Evolutionary conservation across 176 grass and related monocot species (phyloP).

Genomic region (maize (Zea mays)): Zm-B73-REFERENCE-NAM-5.0 NC_050104.1:129095501-129096000

Average conservation of each 20-base stretch:
- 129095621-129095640: constrained; percentile 35
- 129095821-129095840: background rate
- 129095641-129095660: constrained; percentile 47
- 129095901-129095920: background rate
- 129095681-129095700: constrained; percentile 30
- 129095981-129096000: background rate
- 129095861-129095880: background rate
- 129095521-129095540: constrained; percentile 59
- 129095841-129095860: background rate
- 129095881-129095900: background rate
- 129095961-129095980: background rate
- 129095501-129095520: background rate
- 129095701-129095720: constrained; percentile 75
- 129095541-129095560: constrained; percentile 80
- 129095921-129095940: background rate
- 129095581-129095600: constrained; percentile 56
- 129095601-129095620: constrained; percentile 55
- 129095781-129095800: background rate
- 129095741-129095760: constrained; percentile 82
- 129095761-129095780: constrained; percentile 27
- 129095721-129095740: constrained; percentile 70
- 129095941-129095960: background rate
- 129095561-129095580: constrained; percentile 77
- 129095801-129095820: constrained; percentile 1
- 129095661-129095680: background rate